Conservation (phyloP, 2,329 filamentous ascomycete species). For the Cladobotryum protrusum region DNA sequence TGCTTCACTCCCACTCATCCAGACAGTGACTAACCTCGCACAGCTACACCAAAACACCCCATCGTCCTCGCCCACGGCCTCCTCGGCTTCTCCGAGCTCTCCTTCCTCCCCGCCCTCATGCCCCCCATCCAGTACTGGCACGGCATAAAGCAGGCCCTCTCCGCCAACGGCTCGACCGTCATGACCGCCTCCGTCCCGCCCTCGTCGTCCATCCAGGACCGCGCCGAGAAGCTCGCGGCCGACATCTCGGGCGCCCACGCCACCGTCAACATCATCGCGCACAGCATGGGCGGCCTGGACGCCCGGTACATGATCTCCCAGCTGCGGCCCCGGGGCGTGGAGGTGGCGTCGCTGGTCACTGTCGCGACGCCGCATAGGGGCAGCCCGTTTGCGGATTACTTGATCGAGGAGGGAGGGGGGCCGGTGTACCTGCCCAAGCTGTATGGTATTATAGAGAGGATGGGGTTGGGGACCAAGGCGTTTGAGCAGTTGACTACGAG, state of each 20-base stretch:
- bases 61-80: slow-evolving; percentile 62
- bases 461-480: slow-evolving; percentile 52
- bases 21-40: neutral
- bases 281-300: slow-evolving; percentile 63
- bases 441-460: slow-evolving; percentile 43
- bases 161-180: slow-evolving; percentile 46
- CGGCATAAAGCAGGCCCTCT: slow-evolving; percentile 54
- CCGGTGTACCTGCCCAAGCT: slow-evolving; percentile 45
- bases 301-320: slow-evolving; percentile 59
- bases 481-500: slow-evolving; percentile 54
- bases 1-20: too few relatives aligned
- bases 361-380: slow-evolving; percentile 51
- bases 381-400: slow-evolving; percentile 49
- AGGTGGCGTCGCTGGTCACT: slow-evolving; percentile 47
- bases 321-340: slow-evolving; percentile 40
- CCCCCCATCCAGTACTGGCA: slow-evolving; percentile 59
- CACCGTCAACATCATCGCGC: slow-evolving; percentile 70
- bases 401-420: slow-evolving; percentile 39
- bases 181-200: slow-evolving; percentile 57
- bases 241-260: slow-evolving; percentile 38
- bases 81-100: slow-evolving; percentile 56
- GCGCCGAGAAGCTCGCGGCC: slow-evolving; percentile 50
- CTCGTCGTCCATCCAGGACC: slow-evolving; percentile 53
- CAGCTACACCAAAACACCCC: slow-evolving; percentile 52
- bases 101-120: slow-evolving; percentile 44